Percentiles rank a stretch among this genome's conserved stretches.
These are phyloP conservation scores for Sporisorium sorghi DNA, from an alignment of 1,284 basidiomycete species.

Conservation along the genomic window DNA sequence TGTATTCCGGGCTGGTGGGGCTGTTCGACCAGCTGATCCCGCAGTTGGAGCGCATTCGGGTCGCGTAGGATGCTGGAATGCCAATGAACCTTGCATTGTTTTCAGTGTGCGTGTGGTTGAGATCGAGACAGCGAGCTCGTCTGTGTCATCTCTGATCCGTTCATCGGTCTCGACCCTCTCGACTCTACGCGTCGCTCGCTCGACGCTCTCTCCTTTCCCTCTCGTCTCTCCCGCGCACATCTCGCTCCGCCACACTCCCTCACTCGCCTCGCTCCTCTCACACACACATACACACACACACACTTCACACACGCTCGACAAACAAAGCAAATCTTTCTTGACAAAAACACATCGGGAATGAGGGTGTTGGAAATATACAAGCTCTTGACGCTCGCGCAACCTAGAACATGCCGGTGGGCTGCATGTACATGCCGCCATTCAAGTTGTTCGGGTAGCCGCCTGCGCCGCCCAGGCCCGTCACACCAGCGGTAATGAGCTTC, in stretches of 20 bases:
- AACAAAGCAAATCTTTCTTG: not conserved
- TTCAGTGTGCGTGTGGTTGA: too few relatives aligned
- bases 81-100: too few relatives aligned
- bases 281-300: not conserved
- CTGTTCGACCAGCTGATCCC: slow-evolving; percentile 44
- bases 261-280: too few relatives aligned
- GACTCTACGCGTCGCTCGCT: too few relatives aligned
- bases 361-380: not conserved
- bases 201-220: too few relatives aligned
- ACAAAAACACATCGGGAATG: not conserved
- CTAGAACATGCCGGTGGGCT: slow-evolving; percentile 46
- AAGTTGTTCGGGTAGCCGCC: slow-evolving; percentile 40
- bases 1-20: slow-evolving; percentile 71
- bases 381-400: too few relatives aligned
- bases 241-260: too few relatives aligned
- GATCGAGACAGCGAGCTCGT: too few relatives aligned
- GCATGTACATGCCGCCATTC: slow-evolving; percentile 52
- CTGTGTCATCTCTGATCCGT: too few relatives aligned
- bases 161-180: too few relatives aligned
- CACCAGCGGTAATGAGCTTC: slow-evolving; percentile 55
- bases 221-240: too few relatives aligned
- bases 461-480: slow-evolving; percentile 19
- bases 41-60: slow-evolving; percentile 31
- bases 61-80: slow-evolving; percentile 19
- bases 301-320: not conserved